Percentiles rank a stretch among this genome's conserved stretches.
Evolutionary conservation across 345 rosid genomes (phyloP).

Genomic region (Eucalyptus brandiana): DNA sequence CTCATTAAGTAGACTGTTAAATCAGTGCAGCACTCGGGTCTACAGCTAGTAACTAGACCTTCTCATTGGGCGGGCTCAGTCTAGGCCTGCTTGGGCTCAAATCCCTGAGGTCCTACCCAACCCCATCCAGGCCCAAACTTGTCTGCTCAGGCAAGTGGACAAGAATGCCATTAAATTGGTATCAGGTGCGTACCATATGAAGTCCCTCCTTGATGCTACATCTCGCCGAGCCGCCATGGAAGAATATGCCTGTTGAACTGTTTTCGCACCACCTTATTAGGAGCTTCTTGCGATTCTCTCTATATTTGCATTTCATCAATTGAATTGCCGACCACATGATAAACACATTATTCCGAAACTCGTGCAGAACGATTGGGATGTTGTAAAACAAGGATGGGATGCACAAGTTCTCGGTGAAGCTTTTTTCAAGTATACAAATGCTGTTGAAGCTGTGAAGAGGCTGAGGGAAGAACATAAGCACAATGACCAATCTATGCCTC

Average conservation of each 20-base stretch:
- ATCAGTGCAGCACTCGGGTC: background rate
- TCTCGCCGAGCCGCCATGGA: background rate
- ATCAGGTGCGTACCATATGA: background rate
- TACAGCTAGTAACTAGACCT: background rate
- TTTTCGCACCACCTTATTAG: background rate
- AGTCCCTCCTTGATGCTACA: background rate
- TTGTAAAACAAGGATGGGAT: slow-evolving; percentile 95
- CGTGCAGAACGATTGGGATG: slow-evolving; percentile 83
- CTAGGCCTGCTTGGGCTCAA: background rate
- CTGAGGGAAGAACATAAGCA: slow-evolving; percentile 55
- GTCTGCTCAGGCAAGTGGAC: background rate
- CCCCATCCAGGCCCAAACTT: background rate
- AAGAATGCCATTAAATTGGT: background rate
- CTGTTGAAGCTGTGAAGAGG: slow-evolving; percentile 80
- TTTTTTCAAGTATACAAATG: slow-evolving; percentile 57
- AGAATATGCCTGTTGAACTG: background rate
- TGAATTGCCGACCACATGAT: background rate
- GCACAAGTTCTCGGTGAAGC: slow-evolving; percentile 99
- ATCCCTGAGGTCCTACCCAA: background rate
- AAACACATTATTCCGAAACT: background rate
- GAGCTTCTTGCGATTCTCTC: background rate
- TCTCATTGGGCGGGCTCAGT: background rate
- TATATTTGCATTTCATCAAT: background rate
- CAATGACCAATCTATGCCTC: slow-evolving; percentile 80
- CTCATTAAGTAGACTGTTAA: background rate